These are phyloP conservation scores for Sphaerulina vaccinii DNA, from an alignment of 2,329 filamentous ascomycete genomes.

Conservation along the genomic window DNA sequence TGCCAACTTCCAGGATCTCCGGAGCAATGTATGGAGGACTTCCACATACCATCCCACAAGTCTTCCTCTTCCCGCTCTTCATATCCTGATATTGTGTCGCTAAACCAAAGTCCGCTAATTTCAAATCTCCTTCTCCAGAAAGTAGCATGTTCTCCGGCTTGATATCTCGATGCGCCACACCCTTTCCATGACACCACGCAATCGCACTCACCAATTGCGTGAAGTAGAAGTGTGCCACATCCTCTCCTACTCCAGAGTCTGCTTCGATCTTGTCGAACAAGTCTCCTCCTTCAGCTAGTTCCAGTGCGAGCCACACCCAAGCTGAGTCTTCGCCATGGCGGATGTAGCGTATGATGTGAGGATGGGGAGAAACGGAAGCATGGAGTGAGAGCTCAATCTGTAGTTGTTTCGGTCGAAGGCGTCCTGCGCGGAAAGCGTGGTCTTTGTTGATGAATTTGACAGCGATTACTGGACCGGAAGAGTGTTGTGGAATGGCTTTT, in stretches of 20 bases:
- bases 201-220: conserved; percentile 86
- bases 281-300: conserved; percentile 90
- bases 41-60: conserved; percentile 86
- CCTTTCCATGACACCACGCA: conserved; percentile 93
- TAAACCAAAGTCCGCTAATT: conserved; percentile 95
- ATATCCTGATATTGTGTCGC: conserved; percentile 85
- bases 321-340: conserved; percentile 77
- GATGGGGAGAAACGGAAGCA: conserved; percentile 75
- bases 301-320: conserved; percentile 99
- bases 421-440: conserved; percentile 85
- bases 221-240: conserved; percentile 97
- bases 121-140: conserved; percentile 78
- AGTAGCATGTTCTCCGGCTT: conserved; percentile 91
- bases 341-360: conserved; percentile 92
- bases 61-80: conserved; percentile 72
- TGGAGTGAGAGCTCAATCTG: conserved; percentile 90
- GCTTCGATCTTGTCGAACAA: conserved; percentile 99
- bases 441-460: conserved; percentile 99
- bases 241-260: conserved; percentile 88
- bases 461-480: conserved; percentile 76
- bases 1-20: conserved; percentile 67
- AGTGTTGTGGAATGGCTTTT: conserved; percentile 76
- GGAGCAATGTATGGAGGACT: conserved; percentile 97
- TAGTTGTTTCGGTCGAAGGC: conserved; percentile 84
- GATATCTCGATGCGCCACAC: conserved; percentile 77